Percentiles rank a stretch among this genome's conserved stretches.
phyloP scores from a whole-genome alignment of 495 filamentous ascomycete genomes.

The Evernia prunastri region DNA sequence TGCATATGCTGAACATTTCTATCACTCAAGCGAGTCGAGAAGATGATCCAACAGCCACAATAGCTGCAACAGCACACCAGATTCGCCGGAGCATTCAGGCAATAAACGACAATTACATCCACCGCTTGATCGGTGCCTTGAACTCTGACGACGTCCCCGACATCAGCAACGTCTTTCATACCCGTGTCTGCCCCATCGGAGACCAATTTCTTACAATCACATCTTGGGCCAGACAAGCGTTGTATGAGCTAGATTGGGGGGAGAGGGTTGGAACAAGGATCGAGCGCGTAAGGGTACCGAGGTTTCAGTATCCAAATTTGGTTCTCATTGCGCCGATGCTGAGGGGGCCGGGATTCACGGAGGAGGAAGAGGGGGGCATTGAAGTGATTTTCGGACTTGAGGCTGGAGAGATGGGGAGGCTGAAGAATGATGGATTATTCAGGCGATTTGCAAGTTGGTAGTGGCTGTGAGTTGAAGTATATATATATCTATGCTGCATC shows the following conservation, averaged over 20 bases:
- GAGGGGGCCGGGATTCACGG: background rate
- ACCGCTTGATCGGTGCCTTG: background rate
- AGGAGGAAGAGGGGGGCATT: background rate
- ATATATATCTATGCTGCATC: no score
- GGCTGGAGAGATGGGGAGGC: background rate
- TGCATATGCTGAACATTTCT: background rate
- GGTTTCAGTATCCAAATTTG: background rate
- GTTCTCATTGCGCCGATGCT: background rate
- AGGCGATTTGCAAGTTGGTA: background rate
- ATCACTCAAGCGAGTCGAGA: background rate
- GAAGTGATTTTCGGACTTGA: background rate
- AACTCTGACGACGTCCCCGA: background rate
- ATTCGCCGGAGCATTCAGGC: background rate
- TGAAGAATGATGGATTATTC: background rate
- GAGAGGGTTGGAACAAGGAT: background rate
- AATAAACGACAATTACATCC: background rate
- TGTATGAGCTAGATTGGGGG: background rate
- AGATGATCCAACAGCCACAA: background rate
- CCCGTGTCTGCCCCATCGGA: background rate
- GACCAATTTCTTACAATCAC: background rate
- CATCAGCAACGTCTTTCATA: background rate
- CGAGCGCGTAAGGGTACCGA: background rate
- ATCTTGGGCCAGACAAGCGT: background rate
- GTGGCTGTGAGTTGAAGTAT: no score
- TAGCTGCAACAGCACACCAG: background rate